Evolutionary conservation across 2,329 filamentous ascomycete species (phyloP), one percentile per base, ranked within the genome.

Genomic region (Botrytis byssoidea): DNA sequence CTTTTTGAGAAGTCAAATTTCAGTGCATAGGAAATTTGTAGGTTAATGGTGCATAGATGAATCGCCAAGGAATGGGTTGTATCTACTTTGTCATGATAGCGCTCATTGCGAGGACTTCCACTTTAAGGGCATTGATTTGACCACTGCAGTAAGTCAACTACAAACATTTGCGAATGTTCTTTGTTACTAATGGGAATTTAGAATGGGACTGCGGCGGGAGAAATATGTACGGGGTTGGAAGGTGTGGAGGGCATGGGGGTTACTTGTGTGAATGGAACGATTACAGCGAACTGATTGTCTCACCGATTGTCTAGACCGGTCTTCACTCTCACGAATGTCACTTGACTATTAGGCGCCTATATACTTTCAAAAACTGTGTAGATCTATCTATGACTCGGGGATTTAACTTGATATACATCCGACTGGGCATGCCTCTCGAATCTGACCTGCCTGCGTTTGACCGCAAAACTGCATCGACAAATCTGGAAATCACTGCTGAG

Each of bases 61-160:
- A 69, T 72, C 64, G 4, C 64, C 64, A 61, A 69, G 32, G 32
- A 72, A 48, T 37, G 71, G 64, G 1, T 20, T 69, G 22, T 72
- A 69, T 51, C 25, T 72, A 2, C 64, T 72, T 12, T 72, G 71
- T 29, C 55, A 60, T 32, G 64, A 69, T 37, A 42, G 44, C 14
- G 64, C 64, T 12, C 64, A 72, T 32, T 72, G 71, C 29, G n/a
- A 72, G 32, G 51, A 72, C 32, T 72, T 68, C n/a, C 48, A 61
- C 29, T 72, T 72, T 10, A 5, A 44, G 5, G 37, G 29, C 20
- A 72, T 67, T 18, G 37, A 72, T 40, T 55, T 72, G 7, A 44
- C 10, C 1, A 72, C 70, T 8, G 70, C 70, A 42, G 66, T 70
- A 63, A 63, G 57, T 44, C 16, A 35, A 63, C n/a, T 14, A 16